Conservation (phyloP, 2,329 filamentous ascomycete genomes). For the Neonectria coccinea region DNA sequence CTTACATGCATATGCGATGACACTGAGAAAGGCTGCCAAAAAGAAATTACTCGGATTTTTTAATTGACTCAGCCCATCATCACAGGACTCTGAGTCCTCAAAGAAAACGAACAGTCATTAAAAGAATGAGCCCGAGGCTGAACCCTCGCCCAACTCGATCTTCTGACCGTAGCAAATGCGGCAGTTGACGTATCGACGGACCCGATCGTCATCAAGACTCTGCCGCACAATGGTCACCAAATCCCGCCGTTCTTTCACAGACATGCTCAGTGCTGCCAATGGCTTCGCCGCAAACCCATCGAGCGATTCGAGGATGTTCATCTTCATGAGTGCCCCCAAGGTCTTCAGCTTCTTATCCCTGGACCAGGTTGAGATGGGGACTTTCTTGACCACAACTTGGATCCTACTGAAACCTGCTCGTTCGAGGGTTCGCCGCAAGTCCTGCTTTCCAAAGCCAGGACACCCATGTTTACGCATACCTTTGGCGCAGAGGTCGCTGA, state of each 20-base stretch:
- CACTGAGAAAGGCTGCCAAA: neutral
- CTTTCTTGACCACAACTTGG: conserved; percentile 55
- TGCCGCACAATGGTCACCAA: conserved; percentile 49
- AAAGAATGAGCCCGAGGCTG: neutral
- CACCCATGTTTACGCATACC: conserved; percentile 54
- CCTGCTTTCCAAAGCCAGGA: conserved; percentile 50
- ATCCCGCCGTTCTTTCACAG: conserved; percentile 49
- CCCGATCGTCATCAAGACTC: conserved; percentile 50
- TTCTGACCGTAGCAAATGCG: conserved; percentile 60
- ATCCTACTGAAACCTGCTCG: conserved; percentile 60
- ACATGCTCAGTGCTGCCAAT: conserved; percentile 53
- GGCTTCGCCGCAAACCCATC: conserved; percentile 57
- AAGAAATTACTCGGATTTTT: neutral
- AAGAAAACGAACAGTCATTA: too few relatives aligned
- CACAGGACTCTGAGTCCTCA: neutral
- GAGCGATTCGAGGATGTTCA: conserved; percentile 56
- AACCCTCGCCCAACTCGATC: conserved; percentile 14
- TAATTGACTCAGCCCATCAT: neutral
- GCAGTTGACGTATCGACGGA: conserved; percentile 59
- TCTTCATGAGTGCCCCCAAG: conserved; percentile 59
- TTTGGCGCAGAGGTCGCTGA: conserved; percentile 48
- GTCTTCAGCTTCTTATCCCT: conserved; percentile 54
- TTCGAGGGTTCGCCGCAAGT: conserved; percentile 52
- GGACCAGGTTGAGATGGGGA: conserved; percentile 61
- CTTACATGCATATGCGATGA: neutral